Conservation (phyloP, 2,329 filamentous ascomycete species). For the Fusarium napiforme region DNA sequence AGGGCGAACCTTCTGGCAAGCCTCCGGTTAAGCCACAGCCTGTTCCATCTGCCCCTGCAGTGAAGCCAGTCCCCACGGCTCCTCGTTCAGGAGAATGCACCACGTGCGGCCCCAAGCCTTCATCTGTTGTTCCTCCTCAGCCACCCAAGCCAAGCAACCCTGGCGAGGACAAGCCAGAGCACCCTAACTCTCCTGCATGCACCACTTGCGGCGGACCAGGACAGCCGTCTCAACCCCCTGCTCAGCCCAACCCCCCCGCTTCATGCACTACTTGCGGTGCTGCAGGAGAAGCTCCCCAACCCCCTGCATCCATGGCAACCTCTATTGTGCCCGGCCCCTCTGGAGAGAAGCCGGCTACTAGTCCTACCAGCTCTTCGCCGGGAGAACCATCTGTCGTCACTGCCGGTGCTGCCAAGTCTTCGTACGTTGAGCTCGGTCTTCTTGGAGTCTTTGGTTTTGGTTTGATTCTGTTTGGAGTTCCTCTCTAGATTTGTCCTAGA, state of each 20-base stretch:
- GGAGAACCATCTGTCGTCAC: background rate
- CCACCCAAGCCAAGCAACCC: background rate
- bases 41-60: background rate
- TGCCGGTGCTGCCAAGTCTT: background rate
- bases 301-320: background rate
- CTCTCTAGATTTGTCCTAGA: background rate
- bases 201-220: background rate
- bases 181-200: background rate
- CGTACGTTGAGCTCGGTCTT: background rate
- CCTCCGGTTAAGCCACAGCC: background rate
- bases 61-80: background rate
- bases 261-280: background rate
- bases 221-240: background rate
- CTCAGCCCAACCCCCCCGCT: background rate
- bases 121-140: background rate
- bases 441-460: background rate
- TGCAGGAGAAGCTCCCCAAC: background rate
- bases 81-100: background rate
- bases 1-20: background rate
- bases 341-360: background rate
- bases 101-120: background rate
- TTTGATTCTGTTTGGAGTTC: background rate
- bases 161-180: background rate
- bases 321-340: background rate
- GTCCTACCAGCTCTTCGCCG: background rate